Percentiles rank a stretch among this genome's conserved stretches.
Evolutionary conservation across 2,329 filamentous ascomycete species (phyloP).

Genomic region (Nannizziopsis arthrosporioides): DNA sequence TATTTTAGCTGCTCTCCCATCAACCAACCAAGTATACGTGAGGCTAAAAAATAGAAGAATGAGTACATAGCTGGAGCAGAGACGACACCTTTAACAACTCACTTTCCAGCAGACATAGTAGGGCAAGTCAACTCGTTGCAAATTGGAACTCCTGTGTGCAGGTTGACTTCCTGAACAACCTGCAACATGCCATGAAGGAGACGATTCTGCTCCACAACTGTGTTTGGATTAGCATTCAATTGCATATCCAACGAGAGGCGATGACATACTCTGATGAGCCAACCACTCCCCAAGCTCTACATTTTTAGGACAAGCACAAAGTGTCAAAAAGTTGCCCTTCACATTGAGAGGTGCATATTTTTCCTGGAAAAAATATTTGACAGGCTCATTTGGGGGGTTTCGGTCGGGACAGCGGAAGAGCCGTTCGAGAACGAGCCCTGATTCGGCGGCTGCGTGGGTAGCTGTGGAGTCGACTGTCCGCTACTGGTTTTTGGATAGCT

Average conservation of each 20-base stretch:
- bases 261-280: constrained; percentile 67
- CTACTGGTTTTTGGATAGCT: constrained; percentile 2
- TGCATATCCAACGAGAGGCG: background rate
- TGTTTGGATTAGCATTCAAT: background rate
- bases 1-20: constrained; percentile 76
- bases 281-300: constrained; percentile 94
- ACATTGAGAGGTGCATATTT: constrained; percentile 69
- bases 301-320: constrained; percentile 84
- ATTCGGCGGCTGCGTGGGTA: background rate
- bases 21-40: constrained; percentile 93
- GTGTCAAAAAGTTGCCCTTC: constrained; percentile 93
- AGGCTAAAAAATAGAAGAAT: constrained; percentile 45
- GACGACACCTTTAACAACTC: constrained; percentile 37
- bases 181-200: constrained; percentile 81
- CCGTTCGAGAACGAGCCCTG: constrained; percentile 21
- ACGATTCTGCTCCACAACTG: constrained; percentile 86
- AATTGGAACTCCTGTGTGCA: constrained; percentile 58
- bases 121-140: constrained; percentile 79
- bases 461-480: constrained; percentile 1
- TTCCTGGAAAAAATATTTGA: constrained; percentile 42
- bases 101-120: constrained; percentile 89
- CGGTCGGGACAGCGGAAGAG: constrained; percentile 28
- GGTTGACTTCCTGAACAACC: constrained; percentile 76
- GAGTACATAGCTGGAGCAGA: background rate
- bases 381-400: constrained; percentile 30